These are phyloP conservation scores for Ulota crispa DNA, from an alignment of 225 moss, liverwort and hornwort genomes.

Conservation along the genomic window DNA sequence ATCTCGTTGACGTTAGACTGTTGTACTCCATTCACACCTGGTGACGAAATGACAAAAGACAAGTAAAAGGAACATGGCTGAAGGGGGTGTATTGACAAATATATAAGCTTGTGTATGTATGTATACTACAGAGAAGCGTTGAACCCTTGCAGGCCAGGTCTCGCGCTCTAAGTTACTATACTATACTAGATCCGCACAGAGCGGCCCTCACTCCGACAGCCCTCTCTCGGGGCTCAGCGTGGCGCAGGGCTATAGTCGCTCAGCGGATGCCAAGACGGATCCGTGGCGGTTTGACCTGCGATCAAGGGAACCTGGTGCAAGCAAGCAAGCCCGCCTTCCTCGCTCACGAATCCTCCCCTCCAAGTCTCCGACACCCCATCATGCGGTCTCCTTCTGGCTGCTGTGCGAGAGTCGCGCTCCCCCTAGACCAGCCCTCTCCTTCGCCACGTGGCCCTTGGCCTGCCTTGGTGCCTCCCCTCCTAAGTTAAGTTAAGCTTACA, in stretches of 20 bases:
- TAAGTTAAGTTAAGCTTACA: not conserved
- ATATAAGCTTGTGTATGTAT: not conserved
- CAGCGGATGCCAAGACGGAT: slow-evolving; percentile 19
- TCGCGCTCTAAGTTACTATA: too few relatives aligned
- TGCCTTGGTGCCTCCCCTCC: not conserved
- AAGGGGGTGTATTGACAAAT: not conserved
- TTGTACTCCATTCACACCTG: slow-evolving; percentile 30
- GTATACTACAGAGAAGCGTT: not conserved
- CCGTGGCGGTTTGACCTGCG: slow-evolving; percentile 53
- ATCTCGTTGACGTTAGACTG: slow-evolving; percentile 25
- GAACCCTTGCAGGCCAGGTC: not conserved
- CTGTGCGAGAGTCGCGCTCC: not conserved
- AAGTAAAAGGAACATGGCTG: not conserved
- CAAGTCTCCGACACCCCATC: slow-evolving; percentile 31
- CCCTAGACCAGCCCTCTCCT: not conserved
- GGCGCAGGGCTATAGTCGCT: not conserved
- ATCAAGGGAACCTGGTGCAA: slow-evolving; percentile 3
- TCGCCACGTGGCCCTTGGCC: not conserved
- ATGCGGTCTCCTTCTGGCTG: slow-evolving; percentile 22
- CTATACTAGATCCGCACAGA: not conserved
- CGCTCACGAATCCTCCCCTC: slow-evolving; percentile 21
- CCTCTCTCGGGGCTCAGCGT: not conserved
- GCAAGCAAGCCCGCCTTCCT: not conserved
- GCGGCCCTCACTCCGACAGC: not conserved
- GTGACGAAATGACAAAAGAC: slow-evolving; percentile 18